Evolutionary conservation across 805 yeast genomes (phyloP), one percentile per base, ranked within the genome.

Genomic region (Candida fluviatilis): DNA sequence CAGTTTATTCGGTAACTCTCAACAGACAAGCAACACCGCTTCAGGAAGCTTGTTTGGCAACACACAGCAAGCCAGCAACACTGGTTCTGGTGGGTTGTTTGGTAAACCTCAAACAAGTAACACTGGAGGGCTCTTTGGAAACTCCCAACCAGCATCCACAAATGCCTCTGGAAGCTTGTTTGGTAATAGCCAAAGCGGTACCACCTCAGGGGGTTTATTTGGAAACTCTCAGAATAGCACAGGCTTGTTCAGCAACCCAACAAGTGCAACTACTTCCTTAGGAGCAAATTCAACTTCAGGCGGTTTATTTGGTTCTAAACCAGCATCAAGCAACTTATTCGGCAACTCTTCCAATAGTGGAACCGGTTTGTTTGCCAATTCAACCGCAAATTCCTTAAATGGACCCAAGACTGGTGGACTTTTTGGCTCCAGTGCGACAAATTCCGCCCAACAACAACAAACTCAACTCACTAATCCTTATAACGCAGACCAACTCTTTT

Each of bases 201-300:
- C 54, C 23, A 51, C 62, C n/a, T 48, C 60, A 14, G 52, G 57
- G 3, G 60, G 63, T 2, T 33, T 58, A 14, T 58, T 58, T 46
- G 59, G 51, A 6, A 52, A 42, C 40, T 36, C 42, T 29, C 32
- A 45, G 15, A 18, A 45, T n/a, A 34, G 39, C 8, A 37, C 28
- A 21, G 24, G n/a, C n/a, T n/a, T n/a, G n/a, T n/a, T n/a, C n/a
- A n/a, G n/a, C n/a, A n/a, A n/a, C n/a, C 7, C 33, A 14, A 13
- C n/a, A 14, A 5, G n/a, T 13, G n/a, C 33, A 30, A 14, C 33
- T 12, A 17, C 21, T 30, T n/a, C n/a, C n/a, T n/a, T n/a, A n/a
- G n/a, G n/a, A n/a, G n/a, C 43, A 16, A 19, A 44, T 14, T 32
- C 39, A 7, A 37, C 28, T 31, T 16, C 35, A 3, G 13, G 26